Evolutionary conservation across 371 early-diverging fungal species (phyloP).

Genomic region (Entomophthora muscae): DNA sequence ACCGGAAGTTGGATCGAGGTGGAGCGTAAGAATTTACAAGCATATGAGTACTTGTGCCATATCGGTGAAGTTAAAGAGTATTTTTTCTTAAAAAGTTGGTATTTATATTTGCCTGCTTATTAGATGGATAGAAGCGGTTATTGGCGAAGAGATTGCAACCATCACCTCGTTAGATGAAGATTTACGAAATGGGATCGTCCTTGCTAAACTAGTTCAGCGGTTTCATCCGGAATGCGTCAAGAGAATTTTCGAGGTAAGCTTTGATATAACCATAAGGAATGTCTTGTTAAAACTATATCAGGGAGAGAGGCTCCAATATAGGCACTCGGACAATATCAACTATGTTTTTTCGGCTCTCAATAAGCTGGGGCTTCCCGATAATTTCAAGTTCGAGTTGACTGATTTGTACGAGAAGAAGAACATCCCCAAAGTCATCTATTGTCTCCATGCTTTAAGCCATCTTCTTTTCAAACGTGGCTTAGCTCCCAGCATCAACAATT

Average conservation of each 20-base stretch:
- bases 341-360: slow-evolving; percentile 71
- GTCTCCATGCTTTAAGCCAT: slow-evolving; percentile 97
- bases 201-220: slow-evolving; percentile 79
- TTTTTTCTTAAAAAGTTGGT: not conserved
- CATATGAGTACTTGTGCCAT: slow-evolving; percentile 98
- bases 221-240: slow-evolving; percentile 72
- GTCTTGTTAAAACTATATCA: too few relatives aligned
- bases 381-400: slow-evolving; percentile 95
- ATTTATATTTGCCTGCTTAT: not conserved
- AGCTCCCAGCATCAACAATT: slow-evolving; percentile 79
- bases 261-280: too few relatives aligned
- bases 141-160: slow-evolving; percentile 58
- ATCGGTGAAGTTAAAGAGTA: slow-evolving; percentile 98
- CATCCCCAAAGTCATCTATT: slow-evolving; percentile 98
- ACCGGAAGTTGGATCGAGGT: slow-evolving; percentile 85
- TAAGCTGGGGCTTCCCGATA: slow-evolving; percentile 70
- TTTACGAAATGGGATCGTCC: slow-evolving; percentile 81
- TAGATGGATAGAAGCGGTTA: slow-evolving; percentile 92
- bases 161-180: slow-evolving; percentile 74
- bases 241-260: slow-evolving; percentile 65
- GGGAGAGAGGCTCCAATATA: slow-evolving; percentile 74
- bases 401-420: slow-evolving; percentile 99
- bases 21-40: slow-evolving; percentile 77
- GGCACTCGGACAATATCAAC: slow-evolving; percentile 98
- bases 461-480: slow-evolving; percentile 65